These are phyloP conservation scores for Tetrastigma voinierianum DNA, from an alignment of 164 flowering plant genomes.

Conservation along the genomic window DNA sequence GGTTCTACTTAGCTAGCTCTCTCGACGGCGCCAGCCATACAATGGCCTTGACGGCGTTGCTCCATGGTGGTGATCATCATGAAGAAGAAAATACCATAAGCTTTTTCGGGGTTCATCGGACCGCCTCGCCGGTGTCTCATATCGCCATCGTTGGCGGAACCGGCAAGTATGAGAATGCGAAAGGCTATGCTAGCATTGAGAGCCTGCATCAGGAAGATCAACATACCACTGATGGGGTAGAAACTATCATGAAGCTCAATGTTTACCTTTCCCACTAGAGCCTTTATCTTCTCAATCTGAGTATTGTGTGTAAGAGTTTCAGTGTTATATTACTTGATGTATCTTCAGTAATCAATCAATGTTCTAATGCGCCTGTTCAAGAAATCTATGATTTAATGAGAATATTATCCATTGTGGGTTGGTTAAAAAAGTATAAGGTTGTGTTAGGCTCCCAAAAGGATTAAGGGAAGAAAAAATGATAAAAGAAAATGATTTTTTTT, in stretches of 20 bases:
- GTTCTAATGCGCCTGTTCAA: too few relatives aligned
- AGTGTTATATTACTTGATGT: neutral
- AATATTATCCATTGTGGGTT: neutral
- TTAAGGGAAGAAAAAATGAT: too few relatives aligned
- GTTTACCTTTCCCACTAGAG: slow-evolving; percentile 42
- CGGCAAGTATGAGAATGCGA: slow-evolving; percentile 71
- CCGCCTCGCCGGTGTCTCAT: slow-evolving; percentile 48
- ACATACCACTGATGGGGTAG: slow-evolving; percentile 69
- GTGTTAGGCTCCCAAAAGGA: too few relatives aligned
- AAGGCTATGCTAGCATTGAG: slow-evolving; percentile 66
- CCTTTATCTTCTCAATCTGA: neutral
- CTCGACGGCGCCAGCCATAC: slow-evolving; percentile 67
- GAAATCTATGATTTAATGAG: neutral
- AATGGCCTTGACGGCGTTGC: slow-evolving; percentile 39
- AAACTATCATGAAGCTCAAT: slow-evolving; percentile 57
- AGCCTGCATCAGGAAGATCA: slow-evolving; percentile 48
- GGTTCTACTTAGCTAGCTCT: slow-evolving; percentile 69
- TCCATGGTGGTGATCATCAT: slow-evolving; percentile 36
- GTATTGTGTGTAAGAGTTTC: neutral
- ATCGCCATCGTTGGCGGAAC: slow-evolving; percentile 79
- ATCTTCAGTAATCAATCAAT: neutral
- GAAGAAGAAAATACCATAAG: slow-evolving; percentile 47
- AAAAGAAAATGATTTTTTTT: too few relatives aligned
- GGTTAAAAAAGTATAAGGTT: too few relatives aligned
- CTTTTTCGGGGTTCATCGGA: slow-evolving; percentile 66